Evolutionary conservation across 345 rosid species (phyloP).

Genomic region (Trapa bicornis): DNA sequence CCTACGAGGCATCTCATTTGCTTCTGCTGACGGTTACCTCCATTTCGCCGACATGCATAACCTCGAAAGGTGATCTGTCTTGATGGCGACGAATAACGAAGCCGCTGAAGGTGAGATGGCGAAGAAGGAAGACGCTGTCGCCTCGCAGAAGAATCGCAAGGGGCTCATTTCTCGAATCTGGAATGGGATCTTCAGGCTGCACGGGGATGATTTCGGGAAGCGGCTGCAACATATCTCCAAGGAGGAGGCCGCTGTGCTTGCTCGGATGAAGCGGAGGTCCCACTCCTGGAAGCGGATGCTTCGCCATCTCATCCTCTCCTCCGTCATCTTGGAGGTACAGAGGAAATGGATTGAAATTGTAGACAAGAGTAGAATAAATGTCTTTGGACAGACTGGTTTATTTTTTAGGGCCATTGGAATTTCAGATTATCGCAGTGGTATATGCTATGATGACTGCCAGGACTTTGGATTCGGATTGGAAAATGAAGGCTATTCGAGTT

Average conservation of each 20-base stretch:
- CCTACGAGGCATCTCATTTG: not conserved
- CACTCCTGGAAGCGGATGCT: slow-evolving; percentile 47
- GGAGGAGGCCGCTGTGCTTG: slow-evolving; percentile 67
- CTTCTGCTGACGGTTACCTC: not conserved
- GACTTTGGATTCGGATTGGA: slow-evolving; percentile 34
- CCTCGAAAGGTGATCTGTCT: not conserved
- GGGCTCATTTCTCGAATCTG: slow-evolving; percentile 66
- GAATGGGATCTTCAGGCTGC: slow-evolving; percentile 48
- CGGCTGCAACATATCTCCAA: slow-evolving; percentile 46
- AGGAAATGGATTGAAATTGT: not conserved
- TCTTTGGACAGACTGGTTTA: not conserved
- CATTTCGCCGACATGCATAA: no score
- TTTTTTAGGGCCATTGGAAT: not conserved
- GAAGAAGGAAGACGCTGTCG: slow-evolving; percentile 11
- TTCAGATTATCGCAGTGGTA: slow-evolving; percentile 31
- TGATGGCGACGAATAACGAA: not conserved
- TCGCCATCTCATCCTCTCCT: slow-evolving; percentile 48
- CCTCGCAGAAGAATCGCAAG: slow-evolving; percentile 26
- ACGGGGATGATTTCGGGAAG: slow-evolving; percentile 19
- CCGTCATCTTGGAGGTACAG: slow-evolving; percentile 48
- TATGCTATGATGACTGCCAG: slow-evolving; percentile 33
- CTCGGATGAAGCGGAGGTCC: slow-evolving; percentile 57
- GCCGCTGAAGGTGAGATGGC: slow-evolving; percentile 20
- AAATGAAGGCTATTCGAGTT: slow-evolving; percentile 34
- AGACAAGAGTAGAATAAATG: not conserved